Conservation (phyloP, 495 filamentous ascomycete genomes). For the Hypoxylon fuscum region DNA sequence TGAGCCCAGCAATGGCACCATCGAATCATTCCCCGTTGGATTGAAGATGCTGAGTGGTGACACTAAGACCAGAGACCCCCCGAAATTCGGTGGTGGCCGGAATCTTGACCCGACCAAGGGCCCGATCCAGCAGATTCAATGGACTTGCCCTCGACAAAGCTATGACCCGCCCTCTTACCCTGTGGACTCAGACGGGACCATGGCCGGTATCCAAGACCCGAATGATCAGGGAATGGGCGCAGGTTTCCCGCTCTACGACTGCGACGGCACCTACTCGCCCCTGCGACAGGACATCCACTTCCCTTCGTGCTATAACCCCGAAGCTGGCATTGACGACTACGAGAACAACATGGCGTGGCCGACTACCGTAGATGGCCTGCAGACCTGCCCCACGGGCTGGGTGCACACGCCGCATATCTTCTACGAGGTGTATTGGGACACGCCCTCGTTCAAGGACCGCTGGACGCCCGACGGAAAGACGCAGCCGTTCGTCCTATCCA, state of each 20-base stretch:
- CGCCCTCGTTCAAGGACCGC: conserved; percentile 60
- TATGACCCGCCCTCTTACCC: conserved; percentile 62
- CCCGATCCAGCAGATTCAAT: conserved; percentile 54
- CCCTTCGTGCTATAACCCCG: conserved; percentile 66
- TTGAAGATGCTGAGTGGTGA: conserved; percentile 79
- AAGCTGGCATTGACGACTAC: conserved; percentile 63
- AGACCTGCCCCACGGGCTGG: conserved; percentile 69
- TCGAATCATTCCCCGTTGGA: conserved; percentile 72
- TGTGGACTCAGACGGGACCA: conserved; percentile 53
- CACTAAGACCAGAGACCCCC: conserved; percentile 56
- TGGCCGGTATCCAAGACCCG: conserved; percentile 58
- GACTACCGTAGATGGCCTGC: conserved; percentile 60
- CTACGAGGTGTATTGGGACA: conserved; percentile 74
- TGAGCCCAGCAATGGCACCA: conserved; percentile 64
- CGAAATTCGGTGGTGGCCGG: conserved; percentile 41
- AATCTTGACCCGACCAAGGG: conserved; percentile 54
- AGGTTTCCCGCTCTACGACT: conserved; percentile 61
- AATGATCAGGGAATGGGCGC: conserved; percentile 58
- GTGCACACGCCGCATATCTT: conserved; percentile 68
- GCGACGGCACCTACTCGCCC: conserved; percentile 62
- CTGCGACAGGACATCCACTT: conserved; percentile 66
- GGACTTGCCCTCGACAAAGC: conserved; percentile 56
- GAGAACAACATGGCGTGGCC: conserved; percentile 62
- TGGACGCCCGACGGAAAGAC: conserved; percentile 66
- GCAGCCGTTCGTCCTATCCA: conserved; percentile 72